Evolutionary conservation across 2,329 filamentous ascomycete species (phyloP).

Genomic region (Monilinia laxa): DNA sequence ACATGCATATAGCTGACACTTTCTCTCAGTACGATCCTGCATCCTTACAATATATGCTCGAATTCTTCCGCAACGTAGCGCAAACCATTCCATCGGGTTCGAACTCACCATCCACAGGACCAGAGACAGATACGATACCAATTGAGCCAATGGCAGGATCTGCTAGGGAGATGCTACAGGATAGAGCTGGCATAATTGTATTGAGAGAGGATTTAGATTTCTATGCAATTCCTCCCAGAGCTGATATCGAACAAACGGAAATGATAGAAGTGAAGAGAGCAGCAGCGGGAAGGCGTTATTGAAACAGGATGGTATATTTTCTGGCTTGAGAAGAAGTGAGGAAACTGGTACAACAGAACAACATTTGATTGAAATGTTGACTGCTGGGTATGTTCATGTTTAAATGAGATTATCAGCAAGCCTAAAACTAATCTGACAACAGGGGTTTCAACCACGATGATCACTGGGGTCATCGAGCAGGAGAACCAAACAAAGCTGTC

Average conservation of each 20-base stretch:
- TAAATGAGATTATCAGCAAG: background rate
- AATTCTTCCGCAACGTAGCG: slow-evolving; percentile 94
- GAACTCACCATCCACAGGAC: slow-evolving; percentile 63
- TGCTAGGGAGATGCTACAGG: slow-evolving; percentile 75
- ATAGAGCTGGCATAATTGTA: slow-evolving; percentile 94
- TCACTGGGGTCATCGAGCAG: slow-evolving; percentile 92
- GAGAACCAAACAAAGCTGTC: slow-evolving; percentile 96
- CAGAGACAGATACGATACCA: slow-evolving; percentile 63
- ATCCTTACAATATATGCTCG: slow-evolving; percentile 97
- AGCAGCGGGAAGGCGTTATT: slow-evolving; percentile 82
- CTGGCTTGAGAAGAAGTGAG: slow-evolving; percentile 89
- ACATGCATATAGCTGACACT: slow-evolving; percentile 47
- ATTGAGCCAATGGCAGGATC: slow-evolving; percentile 72
- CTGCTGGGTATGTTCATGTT: slow-evolving; percentile 73
- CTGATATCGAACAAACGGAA: slow-evolving; percentile 80
- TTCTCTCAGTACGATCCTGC: slow-evolving; percentile 83
- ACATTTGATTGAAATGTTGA: slow-evolving; percentile 98
- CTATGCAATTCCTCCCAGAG: slow-evolving; percentile 85
- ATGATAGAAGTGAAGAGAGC: slow-evolving; percentile 97
- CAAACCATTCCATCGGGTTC: slow-evolving; percentile 85
- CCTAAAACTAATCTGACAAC: slow-evolving; percentile 18
- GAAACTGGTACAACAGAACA: slow-evolving; percentile 96
- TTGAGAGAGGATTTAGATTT: slow-evolving; percentile 95
- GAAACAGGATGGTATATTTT: slow-evolving; percentile 92
- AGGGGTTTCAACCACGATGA: slow-evolving; percentile 98